Evolutionary conservation across 2,329 filamentous ascomycete genomes (phyloP), one percentile per base, ranked within the genome.

Genomic region (Fusarium temperatum): DNA sequence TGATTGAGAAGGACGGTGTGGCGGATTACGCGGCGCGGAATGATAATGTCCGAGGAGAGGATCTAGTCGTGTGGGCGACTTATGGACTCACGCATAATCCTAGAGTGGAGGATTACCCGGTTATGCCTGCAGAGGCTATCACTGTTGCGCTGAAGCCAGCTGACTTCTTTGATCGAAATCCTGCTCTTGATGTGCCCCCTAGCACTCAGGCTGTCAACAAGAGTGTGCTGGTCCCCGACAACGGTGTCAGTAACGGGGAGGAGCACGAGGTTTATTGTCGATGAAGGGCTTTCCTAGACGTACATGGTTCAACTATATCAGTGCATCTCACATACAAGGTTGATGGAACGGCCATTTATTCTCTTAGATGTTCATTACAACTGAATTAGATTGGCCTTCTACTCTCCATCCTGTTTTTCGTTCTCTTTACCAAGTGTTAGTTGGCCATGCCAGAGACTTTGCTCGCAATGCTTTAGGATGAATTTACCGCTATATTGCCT

Each of bases 81-180:
- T 87, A 87, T 76, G 84, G 90, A n/a, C 86, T 92, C 20, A 92
- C 91, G 36, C 91, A 93, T 72, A 89, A 91, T 41, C 90, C 90
- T 0, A 84, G 90, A 3, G 86, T 88, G 15, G 91, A 93, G 76
- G 91, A 93, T 77, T 93, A 91, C 83, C 91, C 90, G 0, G 89
- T 93, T 30, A 92, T 93, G 91, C 70, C 72, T 7, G 86, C 87
- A 54, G 89, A 91, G 75, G 84, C 82, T 28, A 76, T 87, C 20
- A 84, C 83, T 68, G 82, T 87, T 6, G 74, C 80, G 12, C 80
- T 87, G 7, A 85, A 84, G 47, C 85, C 85, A 0, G 84, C 84
- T 0, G 86, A 87, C 60, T 87, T 87, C 74, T 87, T 87, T 66
- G 82, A 83, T 0, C 83, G 82, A 45, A 87, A 87, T 60, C 85